phyloP scores from a whole-genome alignment of 257 asterid species.

The Rauvolfia tetraphylla region DNA sequence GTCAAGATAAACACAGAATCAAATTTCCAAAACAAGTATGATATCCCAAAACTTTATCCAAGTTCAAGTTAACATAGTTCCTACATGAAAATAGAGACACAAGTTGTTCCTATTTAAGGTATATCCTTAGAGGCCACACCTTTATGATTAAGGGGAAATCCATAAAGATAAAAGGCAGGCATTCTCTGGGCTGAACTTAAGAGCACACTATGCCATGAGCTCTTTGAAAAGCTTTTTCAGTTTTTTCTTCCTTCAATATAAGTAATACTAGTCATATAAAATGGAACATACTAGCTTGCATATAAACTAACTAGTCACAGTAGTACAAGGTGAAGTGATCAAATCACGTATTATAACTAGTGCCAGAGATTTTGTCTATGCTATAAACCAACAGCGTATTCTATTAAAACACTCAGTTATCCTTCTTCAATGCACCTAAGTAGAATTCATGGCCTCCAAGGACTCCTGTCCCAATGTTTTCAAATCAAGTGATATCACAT shows the following conservation, averaged over 20 bases:
- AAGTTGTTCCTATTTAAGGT: neutral
- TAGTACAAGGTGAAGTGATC: neutral
- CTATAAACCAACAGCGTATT: neutral
- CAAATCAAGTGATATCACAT: neutral
- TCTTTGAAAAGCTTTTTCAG: neutral
- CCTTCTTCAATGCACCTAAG: neutral
- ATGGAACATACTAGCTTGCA: too few relatives aligned
- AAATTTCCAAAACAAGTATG: neutral
- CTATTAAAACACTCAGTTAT: neutral
- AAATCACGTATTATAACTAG: neutral
- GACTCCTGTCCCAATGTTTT: neutral
- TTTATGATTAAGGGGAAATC: neutral
- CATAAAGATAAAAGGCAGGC: neutral
- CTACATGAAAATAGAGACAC: neutral
- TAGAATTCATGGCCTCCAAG: neutral
- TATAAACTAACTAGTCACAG: neutral
- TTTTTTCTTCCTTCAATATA: neutral
- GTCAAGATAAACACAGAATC: neutral
- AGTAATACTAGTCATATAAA: neutral
- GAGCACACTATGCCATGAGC: neutral
- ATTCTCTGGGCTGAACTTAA: neutral
- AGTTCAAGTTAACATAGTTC: neutral
- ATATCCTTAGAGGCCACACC: neutral
- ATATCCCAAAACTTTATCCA: neutral
- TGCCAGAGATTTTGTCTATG: neutral